Conservation (phyloP, 2,329 filamentous ascomycete genomes). For the Aspergillus tamarii region DNA sequence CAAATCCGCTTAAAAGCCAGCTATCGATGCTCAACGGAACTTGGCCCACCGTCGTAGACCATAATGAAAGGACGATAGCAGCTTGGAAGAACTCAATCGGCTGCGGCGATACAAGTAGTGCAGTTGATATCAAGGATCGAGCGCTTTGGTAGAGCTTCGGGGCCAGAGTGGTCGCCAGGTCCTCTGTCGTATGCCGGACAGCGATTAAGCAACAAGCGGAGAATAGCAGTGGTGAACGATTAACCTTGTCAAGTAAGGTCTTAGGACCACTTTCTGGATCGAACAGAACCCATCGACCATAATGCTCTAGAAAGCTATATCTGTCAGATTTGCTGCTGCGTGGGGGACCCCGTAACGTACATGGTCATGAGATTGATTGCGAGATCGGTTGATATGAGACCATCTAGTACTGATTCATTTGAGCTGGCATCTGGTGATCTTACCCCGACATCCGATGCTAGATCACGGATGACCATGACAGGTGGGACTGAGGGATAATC, state of each 20-base stretch:
- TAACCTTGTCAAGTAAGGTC: constrained; percentile 35
- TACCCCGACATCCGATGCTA: constrained; percentile 9
- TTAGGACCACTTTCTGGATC: constrained; percentile 30
- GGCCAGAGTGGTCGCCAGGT: constrained; percentile 40
- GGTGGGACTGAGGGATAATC: background rate
- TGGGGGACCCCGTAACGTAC: background rate
- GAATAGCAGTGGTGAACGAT: constrained; percentile 43
- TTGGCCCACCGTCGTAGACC: constrained; percentile 52
- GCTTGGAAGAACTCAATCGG: constrained; percentile 50
- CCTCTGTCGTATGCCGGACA: constrained; percentile 46
- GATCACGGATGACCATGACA: constrained; percentile 13
- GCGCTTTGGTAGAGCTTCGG: constrained; percentile 44
- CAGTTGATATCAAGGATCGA: constrained; percentile 24
- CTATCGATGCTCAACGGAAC: constrained; percentile 50
- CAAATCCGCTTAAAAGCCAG: constrained; percentile 50
- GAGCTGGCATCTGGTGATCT: constrained; percentile 14
- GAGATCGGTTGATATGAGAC: constrained; percentile 22
- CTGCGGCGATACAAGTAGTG: constrained; percentile 44
- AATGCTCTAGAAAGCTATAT: constrained; percentile 44
- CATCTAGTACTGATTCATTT: constrained; percentile 18
- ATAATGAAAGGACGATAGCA: constrained; percentile 46
- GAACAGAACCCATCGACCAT: constrained; percentile 49
- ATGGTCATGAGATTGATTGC: background rate
- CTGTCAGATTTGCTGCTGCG: background rate
- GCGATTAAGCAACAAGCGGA: constrained; percentile 47